Evolutionary conservation across 306 rosid genomes (phyloP), one percentile per base, ranked within the genome.

Genomic region (Fragaria vesca): DNA sequence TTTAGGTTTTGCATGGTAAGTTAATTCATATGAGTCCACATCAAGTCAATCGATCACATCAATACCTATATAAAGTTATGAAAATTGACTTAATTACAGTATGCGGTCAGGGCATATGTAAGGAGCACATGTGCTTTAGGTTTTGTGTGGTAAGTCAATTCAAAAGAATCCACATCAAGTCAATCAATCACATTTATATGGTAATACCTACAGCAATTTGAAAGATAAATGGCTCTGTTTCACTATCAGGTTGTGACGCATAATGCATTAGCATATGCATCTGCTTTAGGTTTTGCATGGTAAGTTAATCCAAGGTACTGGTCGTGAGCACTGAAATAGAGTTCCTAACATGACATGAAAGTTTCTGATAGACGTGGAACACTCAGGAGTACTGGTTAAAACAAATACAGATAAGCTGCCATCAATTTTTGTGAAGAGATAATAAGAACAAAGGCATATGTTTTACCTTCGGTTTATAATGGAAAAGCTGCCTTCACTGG

Each of bases 391-490:
- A 6, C 74, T 48, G 11, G 32, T 69, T 8, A 11, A 28, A 45
- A 21, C 24, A 72, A 68, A 10, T 21, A 61, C 15, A 20, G 30
- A 78, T 70, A 78, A 61, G 51, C 6, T 15, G 40, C 20, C 52
- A 54, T 34, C 10, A 58, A 72, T 36, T 24, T 3, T 12, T 9
- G 10, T 51, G 8, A 72, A 17, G 47, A 72, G 34, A 72, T 8
- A 32, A 72, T 26, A 72, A 3, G 48, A 24, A 12, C n/a, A 24
- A 6, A 28, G 28, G 2, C 8, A 48, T 20, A 8, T 20, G 24
- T 24, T 57, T 61, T 81, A 82, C 98, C 98, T 89, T 78, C 83
- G 91, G 66, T 92, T 88, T 71, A 89, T 79, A 81, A 95, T 77
- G 72, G 85, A 82, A 52, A 91, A 60, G 55, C 71, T 88, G 38